phyloP scores from a whole-genome alignment of 768 basidiomycete species.

The Favolaschia claudopus region DNA sequence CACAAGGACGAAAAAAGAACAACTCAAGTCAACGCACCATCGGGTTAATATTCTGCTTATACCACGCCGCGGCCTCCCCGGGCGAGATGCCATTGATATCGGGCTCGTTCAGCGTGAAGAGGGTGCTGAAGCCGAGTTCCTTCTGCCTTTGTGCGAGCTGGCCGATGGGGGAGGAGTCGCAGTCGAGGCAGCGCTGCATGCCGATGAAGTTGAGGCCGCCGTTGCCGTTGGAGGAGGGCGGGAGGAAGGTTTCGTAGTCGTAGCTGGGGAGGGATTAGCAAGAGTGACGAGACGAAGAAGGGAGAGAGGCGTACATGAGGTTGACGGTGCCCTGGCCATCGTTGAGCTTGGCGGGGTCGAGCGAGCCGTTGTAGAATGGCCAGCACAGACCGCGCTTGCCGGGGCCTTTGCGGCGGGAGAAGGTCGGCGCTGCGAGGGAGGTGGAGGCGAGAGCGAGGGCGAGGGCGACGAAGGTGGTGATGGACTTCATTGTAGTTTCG shows the following conservation, averaged over 20 bases:
- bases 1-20: not conserved
- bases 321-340: conserved; percentile 43
- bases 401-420: conserved; percentile 29
- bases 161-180: conserved; percentile 43
- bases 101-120: conserved; percentile 43
- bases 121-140: conserved; percentile 23
- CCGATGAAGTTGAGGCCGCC: conserved; percentile 48
- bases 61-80: conserved; percentile 42
- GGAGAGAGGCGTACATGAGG: conserved; percentile 18
- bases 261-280: conserved; percentile 31
- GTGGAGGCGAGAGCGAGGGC: conserved; percentile 16
- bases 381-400: conserved; percentile 48
- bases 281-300: not conserved
- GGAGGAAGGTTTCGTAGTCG: conserved; percentile 45
- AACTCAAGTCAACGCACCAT: conserved; percentile 30
- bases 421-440: conserved; percentile 21
- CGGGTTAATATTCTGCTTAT: conserved; percentile 44
- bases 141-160: conserved; percentile 40
- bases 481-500: conserved; percentile 16
- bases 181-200: conserved; percentile 47
- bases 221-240: conserved; percentile 42
- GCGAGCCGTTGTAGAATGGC: conserved; percentile 41
- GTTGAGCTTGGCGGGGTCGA: conserved; percentile 33
- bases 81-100: conserved; percentile 40
- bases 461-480: conserved; percentile 10